Evolutionary conservation across 192 early-diverging fungal species (phyloP), one percentile per base, ranked within the genome.

Genomic region (Backusella macrospora): DNA sequence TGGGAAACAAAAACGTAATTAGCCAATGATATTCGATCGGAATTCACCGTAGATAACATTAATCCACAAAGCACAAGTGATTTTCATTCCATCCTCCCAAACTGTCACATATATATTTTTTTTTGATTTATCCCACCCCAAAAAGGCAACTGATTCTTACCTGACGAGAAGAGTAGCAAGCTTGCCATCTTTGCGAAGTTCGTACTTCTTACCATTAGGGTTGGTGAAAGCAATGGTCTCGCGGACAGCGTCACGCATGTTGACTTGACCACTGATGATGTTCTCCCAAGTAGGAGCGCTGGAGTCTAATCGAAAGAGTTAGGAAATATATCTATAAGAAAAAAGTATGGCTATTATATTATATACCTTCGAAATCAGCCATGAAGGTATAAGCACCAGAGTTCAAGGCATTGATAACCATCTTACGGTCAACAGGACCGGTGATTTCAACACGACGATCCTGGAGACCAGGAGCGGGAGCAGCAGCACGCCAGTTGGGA

Each of bases 371-470:
- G 81, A 99, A 97, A 83, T 99, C 97, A 40, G 97, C 97, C 97
- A 99, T 99, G 83, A 94, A 99, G 40, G 96, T 97, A 71, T 85
- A 84, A 39, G 97, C 93, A 4, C 93, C 96, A 29, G 94, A 93
- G 87, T 97, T 99, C 77, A 99, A 89, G 49, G 97, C 97, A 76
- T 99, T 99, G 85, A 99, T 99, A 78, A 99, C 96, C 97, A 99
- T 99, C 85, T 99, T 99, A 80, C 97, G 92, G 85, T 97, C 96
- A 52, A 97, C 96, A 7, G 97, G 97, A 26, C 97, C 96, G 48
- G 96, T 99, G 83, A 99, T 99, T 84, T 99, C 97, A 68, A 99
- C 96, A 66, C 96, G 91, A 55, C 97, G 90, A 81, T 97, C 96
- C 26, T 89, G 83, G 42, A 99, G 83, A 3, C 96, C 96, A 5